Percentiles rank a stretch among this genome's conserved stretches.
These are phyloP conservation scores for Phytophthora pini DNA, from an alignment of 352 stramenopile species.

Conservation along the genomic window DNA sequence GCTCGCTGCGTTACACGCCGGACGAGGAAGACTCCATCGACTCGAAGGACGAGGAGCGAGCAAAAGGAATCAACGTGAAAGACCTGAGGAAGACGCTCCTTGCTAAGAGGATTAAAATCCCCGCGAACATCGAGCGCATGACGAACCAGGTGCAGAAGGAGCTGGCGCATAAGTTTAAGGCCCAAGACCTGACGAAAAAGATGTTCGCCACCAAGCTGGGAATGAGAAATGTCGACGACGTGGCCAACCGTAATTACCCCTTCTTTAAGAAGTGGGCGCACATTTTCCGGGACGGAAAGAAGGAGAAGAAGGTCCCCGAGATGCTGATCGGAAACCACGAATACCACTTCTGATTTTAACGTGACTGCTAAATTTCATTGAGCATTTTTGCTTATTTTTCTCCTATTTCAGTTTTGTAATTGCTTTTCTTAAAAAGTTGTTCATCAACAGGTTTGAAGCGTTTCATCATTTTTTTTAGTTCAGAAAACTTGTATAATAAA, in stretches of 20 bases:
- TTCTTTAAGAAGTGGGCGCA: not conserved
- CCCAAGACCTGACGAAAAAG: not conserved
- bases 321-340: constrained; percentile 2
- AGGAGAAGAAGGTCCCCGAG: constrained; percentile 8
- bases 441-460: too few species aligned
- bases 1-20: constrained; percentile 5
- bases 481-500: too few species aligned
- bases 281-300: not conserved
- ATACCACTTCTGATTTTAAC: not conserved
- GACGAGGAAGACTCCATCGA: constrained; percentile 11
- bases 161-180: not conserved
- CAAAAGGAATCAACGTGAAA: not conserved
- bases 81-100: not conserved
- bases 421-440: too few species aligned
- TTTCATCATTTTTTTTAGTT: too few species aligned
- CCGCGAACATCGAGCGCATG: not conserved
- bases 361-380: too few species aligned
- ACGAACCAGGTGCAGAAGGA: not conserved
- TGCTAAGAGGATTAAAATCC: not conserved
- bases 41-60: constrained; percentile 7
- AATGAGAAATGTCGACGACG: constrained; percentile 3
- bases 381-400: too few species aligned
- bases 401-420: too few species aligned
- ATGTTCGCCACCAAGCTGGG: constrained; percentile 17
- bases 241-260: not conserved